Evolutionary conservation across 352 stramenopile genomes (phyloP), one percentile per base, ranked within the genome.

Genomic region (Globisporangium splendens): DNA sequence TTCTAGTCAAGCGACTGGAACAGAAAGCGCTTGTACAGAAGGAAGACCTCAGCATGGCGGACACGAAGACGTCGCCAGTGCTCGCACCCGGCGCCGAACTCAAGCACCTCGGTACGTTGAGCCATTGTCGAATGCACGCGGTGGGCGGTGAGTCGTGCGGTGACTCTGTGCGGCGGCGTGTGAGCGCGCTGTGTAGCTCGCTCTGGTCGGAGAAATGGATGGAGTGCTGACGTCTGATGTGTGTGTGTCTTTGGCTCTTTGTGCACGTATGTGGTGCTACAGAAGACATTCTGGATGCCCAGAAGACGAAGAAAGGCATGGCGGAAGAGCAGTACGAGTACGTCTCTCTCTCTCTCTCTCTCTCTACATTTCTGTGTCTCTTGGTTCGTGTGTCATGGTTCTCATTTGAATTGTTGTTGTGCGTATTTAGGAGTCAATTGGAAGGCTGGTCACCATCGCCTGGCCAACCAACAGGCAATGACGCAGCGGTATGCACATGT

Each of bases 371-470:
- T n/a, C n/a, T n/a, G n/a, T n/a, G n/a, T n/a, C n/a, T n/a, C n/a
- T n/a, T n/a, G n/a, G n/a, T n/a, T n/a, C n/a, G n/a, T n/a, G n/a
- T n/a, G n/a, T n/a, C n/a, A n/a, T n/a, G n/a, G n/a, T n/a, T n/a
- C n/a, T n/a, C n/a, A n/a, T n/a, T n/a, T n/a, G n/a, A n/a, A n/a
- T n/a, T n/a, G n/a, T n/a, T n/a, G n/a, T n/a, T n/a, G n/a, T n/a
- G n/a, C n/a, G n/a, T n/a, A n/a, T 46, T n/a, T 42, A 85, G 73
- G 60, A 81, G 79, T 33, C 70, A 75, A 54, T 53, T 89, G 7
- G 75, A 86, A 42, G 79, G 79, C 48, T 89, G 79, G 79, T 89
- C 79, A 47, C 77, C 79, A 38, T 81, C 75, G n/a, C 63, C 52
- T 12, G 53, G 35, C 46, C 46, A 28, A 57, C 33, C 21, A 21